Evolutionary conservation across 2,329 filamentous ascomycete species (phyloP).

Genomic region (Penicillium griseofulvum): DNA sequence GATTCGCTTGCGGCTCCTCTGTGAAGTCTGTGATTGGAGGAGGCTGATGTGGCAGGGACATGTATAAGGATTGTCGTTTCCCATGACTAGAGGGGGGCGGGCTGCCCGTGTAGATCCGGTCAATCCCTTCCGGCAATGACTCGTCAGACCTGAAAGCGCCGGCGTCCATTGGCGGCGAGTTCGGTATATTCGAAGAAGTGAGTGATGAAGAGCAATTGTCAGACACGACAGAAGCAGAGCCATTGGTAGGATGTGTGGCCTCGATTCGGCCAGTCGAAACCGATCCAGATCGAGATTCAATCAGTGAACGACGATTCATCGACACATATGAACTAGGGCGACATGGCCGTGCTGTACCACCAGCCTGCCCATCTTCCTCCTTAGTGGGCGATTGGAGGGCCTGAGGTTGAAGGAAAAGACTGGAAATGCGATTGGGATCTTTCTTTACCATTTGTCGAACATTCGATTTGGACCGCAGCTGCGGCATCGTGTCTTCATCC

Average conservation of each 20-base stretch:
- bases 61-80: slow-evolving; percentile 29
- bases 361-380: slow-evolving; percentile 22
- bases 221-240: slow-evolving; percentile 4
- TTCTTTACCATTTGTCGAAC: slow-evolving; percentile 36
- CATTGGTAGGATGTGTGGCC: slow-evolving; percentile 14
- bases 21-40: slow-evolving; percentile 11
- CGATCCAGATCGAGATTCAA: slow-evolving; percentile 31
- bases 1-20: slow-evolving; percentile 21
- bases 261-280: slow-evolving; percentile 30
- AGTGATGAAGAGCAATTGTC: slow-evolving; percentile 19
- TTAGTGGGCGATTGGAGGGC: slow-evolving; percentile 23
- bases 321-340: slow-evolving; percentile 31
- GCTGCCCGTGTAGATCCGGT: slow-evolving; percentile 14
- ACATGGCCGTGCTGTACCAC: slow-evolving; percentile 26
- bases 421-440: slow-evolving; percentile 35
- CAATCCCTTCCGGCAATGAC: slow-evolving; percentile 10
- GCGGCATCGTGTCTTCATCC: slow-evolving; percentile 28
- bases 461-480: slow-evolving; percentile 29
- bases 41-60: slow-evolving; percentile 5
- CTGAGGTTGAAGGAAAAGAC: slow-evolving; percentile 30
- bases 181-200: slow-evolving; percentile 15
- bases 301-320: slow-evolving; percentile 28
- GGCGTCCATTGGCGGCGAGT: slow-evolving; percentile 15
- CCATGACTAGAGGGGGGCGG: slow-evolving; percentile 24
- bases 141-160: slow-evolving; percentile 15